Conservation (phyloP, 345 rosid genomes). For the Angophora floribunda region DNA sequence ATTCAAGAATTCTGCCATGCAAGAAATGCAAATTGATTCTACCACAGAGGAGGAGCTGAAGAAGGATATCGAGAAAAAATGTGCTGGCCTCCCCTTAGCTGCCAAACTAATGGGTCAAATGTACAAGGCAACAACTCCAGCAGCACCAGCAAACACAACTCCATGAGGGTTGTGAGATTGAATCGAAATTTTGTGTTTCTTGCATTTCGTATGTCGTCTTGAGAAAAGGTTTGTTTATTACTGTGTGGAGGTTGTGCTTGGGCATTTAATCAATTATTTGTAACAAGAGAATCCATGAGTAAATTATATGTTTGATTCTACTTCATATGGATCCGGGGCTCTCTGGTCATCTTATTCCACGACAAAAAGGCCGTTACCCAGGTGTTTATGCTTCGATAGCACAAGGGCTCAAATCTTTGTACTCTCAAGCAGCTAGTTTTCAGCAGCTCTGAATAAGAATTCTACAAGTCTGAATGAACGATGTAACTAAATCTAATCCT, state of each 20-base stretch:
- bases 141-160: not conserved
- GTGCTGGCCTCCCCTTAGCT: slow-evolving; percentile 36
- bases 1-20: slow-evolving; percentile 7
- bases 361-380: not conserved
- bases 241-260: not conserved
- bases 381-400: not conserved
- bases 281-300: rapidly evolving
- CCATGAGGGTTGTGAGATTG: not conserved
- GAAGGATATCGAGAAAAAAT: slow-evolving; percentile 20
- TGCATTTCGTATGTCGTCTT: not conserved
- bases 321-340: not conserved
- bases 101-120: slow-evolving; percentile 20
- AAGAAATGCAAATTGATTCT: not conserved
- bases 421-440: not conserved
- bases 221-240: not conserved
- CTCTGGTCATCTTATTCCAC: not conserved
- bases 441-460: not conserved
- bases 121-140: not conserved
- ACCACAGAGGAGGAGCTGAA: not conserved
- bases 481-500: not conserved
- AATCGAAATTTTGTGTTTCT: not conserved
- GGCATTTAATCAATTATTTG: not conserved
- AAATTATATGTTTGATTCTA: not conserved
- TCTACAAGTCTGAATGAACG: not conserved
- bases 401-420: not conserved